Evolutionary conservation across 2,329 filamentous ascomycete genomes (phyloP).

Genomic region (Trichophyton mentagrophytes): DNA sequence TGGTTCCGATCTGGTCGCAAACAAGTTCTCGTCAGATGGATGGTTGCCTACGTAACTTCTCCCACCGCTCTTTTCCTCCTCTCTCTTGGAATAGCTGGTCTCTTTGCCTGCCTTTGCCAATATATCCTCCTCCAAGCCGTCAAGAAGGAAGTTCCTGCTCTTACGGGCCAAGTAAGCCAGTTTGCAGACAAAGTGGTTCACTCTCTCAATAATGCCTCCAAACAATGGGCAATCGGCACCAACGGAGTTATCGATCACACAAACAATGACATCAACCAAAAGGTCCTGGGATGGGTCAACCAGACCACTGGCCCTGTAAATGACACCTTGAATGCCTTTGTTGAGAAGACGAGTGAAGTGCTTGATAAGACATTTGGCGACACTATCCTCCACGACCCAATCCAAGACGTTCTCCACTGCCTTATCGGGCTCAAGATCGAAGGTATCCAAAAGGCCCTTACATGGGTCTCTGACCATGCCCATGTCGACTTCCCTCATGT

Average conservation of each 20-base stretch:
- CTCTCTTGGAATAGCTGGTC: constrained; percentile 65
- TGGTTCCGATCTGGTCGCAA: constrained; percentile 49
- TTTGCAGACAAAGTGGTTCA: constrained; percentile 67
- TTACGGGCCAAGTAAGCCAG: constrained; percentile 60
- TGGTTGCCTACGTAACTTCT: constrained; percentile 76
- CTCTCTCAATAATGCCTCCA: constrained; percentile 60
- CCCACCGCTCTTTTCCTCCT: constrained; percentile 75
- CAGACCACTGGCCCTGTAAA: constrained; percentile 75
- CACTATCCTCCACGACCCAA: constrained; percentile 65
- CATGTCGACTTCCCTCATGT: constrained; percentile 69
- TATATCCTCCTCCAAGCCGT: constrained; percentile 62
- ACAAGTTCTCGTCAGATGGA: constrained; percentile 68
- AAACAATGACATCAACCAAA: constrained; percentile 63
- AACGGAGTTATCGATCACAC: constrained; percentile 56
- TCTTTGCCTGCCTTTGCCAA: constrained; percentile 73
- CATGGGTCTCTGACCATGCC: constrained; percentile 82
- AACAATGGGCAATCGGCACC: constrained; percentile 61
- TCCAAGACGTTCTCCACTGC: constrained; percentile 70
- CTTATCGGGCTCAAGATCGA: constrained; percentile 80
- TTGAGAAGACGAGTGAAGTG: constrained; percentile 59
- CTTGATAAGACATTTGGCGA: constrained; percentile 69
- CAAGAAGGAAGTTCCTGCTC: constrained; percentile 60
- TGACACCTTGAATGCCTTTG: constrained; percentile 69
- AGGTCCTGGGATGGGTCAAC: constrained; percentile 77
- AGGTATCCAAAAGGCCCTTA: constrained; percentile 73